These are phyloP conservation scores for Trichopus zeylanicus DNA, from an alignment of 116 monocot species.

Conservation along the genomic window DNA sequence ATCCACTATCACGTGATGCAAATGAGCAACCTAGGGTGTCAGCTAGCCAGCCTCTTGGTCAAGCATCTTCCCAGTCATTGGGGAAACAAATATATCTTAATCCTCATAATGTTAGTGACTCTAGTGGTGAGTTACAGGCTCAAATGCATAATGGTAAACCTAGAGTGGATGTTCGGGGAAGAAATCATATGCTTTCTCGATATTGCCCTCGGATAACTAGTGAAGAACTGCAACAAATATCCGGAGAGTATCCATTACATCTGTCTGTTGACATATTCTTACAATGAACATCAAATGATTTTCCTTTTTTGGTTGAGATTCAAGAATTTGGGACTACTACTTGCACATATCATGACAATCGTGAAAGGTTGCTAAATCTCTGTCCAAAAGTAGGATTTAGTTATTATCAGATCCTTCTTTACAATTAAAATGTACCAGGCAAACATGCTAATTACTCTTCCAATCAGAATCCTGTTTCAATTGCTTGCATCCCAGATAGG, in stretches of 20 bases:
- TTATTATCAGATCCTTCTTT: background rate
- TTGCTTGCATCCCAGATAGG: background rate
- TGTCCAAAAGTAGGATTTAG: too few relatives aligned
- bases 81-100: constrained; percentile 36
- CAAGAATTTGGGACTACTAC: too few relatives aligned
- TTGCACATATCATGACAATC: too few relatives aligned
- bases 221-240: constrained; percentile 69
- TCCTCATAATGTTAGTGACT: constrained; percentile 26
- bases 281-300: too few relatives aligned
- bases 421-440: background rate
- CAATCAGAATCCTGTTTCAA: background rate
- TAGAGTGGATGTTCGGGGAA: constrained; percentile 18
- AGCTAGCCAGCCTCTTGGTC: constrained; percentile 19
- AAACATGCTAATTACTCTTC: background rate
- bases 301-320: too few relatives aligned
- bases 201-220: constrained; percentile 81
- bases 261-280: too few relatives aligned
- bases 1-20: constrained; percentile 27
- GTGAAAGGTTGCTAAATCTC: too few relatives aligned
- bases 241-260: constrained; percentile 76
- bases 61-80: constrained; percentile 26
- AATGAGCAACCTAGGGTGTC: constrained; percentile 46
- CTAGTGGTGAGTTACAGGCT: constrained; percentile 30
- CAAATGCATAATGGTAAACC: constrained; percentile 35
- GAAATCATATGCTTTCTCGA: constrained; percentile 63